Percentiles rank a stretch among this genome's conserved stretches.
Evolutionary conservation across 495 filamentous ascomycete genomes (phyloP).

Genomic region (Rostrohypoxylon terebratum): DNA sequence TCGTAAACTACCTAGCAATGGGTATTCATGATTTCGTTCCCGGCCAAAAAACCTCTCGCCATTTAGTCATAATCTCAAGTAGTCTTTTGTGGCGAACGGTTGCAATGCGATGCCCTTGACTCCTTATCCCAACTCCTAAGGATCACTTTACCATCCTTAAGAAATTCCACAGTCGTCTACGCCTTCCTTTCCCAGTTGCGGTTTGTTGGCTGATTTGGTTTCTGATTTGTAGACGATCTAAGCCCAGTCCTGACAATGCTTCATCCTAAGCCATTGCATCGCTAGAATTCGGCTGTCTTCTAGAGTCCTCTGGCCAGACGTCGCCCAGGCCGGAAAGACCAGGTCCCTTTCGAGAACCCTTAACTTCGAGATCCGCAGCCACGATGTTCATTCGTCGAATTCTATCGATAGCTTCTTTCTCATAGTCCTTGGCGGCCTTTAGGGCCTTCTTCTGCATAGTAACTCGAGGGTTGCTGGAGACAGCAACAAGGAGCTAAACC

Average conservation of each 20-base stretch:
- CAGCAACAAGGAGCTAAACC: constrained; percentile 73
- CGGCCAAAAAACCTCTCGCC: background rate
- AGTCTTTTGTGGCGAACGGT: constrained; percentile 1
- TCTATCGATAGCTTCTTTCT: constrained; percentile 77
- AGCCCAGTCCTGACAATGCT: background rate
- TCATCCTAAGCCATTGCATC: constrained; percentile 16
- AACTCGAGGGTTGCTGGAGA: constrained; percentile 69
- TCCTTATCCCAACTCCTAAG: constrained; percentile 43
- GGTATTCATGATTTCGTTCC: constrained; percentile 32
- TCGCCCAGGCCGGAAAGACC: constrained; percentile 40
- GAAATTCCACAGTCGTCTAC: background rate
- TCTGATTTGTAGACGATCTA: background rate
- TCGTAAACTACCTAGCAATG: constrained; percentile 20
- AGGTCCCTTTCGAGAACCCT: constrained; percentile 47
- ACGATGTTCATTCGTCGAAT: constrained; percentile 79
- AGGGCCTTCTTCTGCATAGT: constrained; percentile 76
- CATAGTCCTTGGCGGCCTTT: constrained; percentile 74
- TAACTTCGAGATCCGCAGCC: constrained; percentile 79
- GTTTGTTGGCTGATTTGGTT: background rate
- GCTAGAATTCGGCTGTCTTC: constrained; percentile 1
- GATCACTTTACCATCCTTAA: background rate
- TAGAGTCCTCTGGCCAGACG: constrained; percentile 36
- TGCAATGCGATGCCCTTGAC: constrained; percentile 32
- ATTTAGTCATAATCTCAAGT: constrained; percentile 18
- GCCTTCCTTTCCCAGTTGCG: background rate